phyloP scores from a whole-genome alignment of 2,329 filamentous ascomycete species.

The Paecilomyces variotii region DNA sequence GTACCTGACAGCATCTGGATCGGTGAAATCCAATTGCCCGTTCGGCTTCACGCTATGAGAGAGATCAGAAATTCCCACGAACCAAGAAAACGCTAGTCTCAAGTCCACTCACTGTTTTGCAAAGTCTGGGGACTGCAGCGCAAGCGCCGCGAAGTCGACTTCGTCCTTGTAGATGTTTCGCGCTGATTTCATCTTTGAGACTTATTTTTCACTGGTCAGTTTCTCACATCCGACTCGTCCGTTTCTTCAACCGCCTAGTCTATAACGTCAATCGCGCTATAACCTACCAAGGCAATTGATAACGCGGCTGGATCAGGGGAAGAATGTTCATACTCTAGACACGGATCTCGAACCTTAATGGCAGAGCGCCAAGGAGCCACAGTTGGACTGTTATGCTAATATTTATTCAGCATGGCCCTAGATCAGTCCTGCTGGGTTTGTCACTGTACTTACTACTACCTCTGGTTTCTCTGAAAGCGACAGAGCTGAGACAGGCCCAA shows the following conservation, averaged over 20 bases:
- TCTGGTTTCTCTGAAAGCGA: not conserved
- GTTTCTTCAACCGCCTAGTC: not conserved
- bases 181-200: conserved; percentile 21
- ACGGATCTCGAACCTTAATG: not conserved
- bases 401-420: not conserved
- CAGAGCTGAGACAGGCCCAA: not conserved
- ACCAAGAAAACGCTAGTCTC: not conserved
- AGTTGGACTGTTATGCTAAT: not conserved
- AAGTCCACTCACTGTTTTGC: conserved; percentile 44
- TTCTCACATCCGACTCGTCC: not conserved
- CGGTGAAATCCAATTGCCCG: conserved; percentile 67
- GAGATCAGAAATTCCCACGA: conserved; percentile 4
- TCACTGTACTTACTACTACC: not conserved
- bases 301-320: not conserved
- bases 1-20: conserved; percentile 68
- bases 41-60: conserved; percentile 42
- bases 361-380: not conserved
- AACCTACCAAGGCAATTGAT: not conserved
- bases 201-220: not conserved
- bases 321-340: not conserved
- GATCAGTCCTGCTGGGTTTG: not conserved
- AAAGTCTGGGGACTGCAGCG: conserved; percentile 52
- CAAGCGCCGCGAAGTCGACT: conserved; percentile 56
- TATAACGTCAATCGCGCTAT: not conserved
- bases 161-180: conserved; percentile 48